Conservation (phyloP, 1,284 basidiomycete genomes). For the Phylloboletellus chloephorus region DNA sequence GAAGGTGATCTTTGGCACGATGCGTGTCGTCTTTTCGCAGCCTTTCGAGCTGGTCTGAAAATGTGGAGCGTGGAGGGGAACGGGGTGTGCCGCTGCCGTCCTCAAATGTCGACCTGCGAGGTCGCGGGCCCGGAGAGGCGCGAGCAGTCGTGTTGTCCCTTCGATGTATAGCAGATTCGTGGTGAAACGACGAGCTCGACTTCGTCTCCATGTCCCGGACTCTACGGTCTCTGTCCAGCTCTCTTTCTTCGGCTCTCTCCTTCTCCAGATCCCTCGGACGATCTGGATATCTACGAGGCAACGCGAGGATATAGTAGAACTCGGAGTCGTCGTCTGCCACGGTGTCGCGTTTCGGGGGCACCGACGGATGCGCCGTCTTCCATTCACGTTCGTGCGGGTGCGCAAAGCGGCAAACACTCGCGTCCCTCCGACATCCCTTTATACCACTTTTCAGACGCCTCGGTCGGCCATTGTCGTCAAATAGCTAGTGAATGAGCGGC, state of each 20-base stretch:
- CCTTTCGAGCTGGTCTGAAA: constrained; percentile 25
- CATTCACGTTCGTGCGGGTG: constrained; percentile 29
- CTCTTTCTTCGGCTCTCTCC: constrained; percentile 12
- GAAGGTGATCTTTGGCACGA: constrained; percentile 5
- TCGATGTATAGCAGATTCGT: constrained; percentile 15
- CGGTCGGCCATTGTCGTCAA: constrained; percentile 26
- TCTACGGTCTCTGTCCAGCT: constrained; percentile 1
- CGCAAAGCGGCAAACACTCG: constrained; percentile 22
- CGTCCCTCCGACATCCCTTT: constrained; percentile 21
- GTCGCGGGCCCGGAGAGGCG: constrained; percentile 11
- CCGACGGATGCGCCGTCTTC: constrained; percentile 21
- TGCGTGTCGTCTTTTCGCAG: constrained; percentile 15
- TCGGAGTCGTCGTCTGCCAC: constrained; percentile 25
- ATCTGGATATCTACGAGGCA: too few species aligned
- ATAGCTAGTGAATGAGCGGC: constrained; percentile 17
- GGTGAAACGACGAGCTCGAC: constrained; percentile 1
- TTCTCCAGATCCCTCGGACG: constrained; percentile 12
- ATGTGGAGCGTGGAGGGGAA: constrained; percentile 24
- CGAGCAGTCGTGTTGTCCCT: constrained; percentile 16
- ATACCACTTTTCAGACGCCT: constrained; percentile 21
- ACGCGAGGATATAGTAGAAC: constrained; percentile 19
- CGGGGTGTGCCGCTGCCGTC: constrained; percentile 8
- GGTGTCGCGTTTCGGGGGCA: constrained; percentile 18
- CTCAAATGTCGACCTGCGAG: constrained; percentile 19
- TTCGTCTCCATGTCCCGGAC: constrained; percentile 12